A percentile compares a stretch with the other conserved stretches of the same genome.
phyloP scores from a whole-genome alignment of 208 protist species.

The Leptomonas pyrrhocoris region DNA sequence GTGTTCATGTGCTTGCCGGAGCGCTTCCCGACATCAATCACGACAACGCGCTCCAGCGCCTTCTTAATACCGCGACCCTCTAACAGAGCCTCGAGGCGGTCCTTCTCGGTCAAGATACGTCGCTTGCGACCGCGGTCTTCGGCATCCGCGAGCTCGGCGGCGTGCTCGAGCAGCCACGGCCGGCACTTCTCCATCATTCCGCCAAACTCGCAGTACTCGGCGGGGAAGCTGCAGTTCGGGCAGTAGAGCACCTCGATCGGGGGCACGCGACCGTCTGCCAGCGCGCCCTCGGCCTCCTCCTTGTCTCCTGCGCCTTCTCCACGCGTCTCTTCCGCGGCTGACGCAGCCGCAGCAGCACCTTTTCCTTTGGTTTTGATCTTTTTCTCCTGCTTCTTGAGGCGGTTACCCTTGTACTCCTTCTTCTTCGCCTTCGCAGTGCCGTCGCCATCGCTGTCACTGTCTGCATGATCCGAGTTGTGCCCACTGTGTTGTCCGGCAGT shows the following conservation, averaged over 20 bases:
- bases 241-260: slow-evolving; percentile 90
- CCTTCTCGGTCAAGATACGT: slow-evolving; percentile 83
- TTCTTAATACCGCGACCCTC: slow-evolving; percentile 82
- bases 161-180: slow-evolving; percentile 88
- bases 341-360: slow-evolving; percentile 18
- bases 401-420: slow-evolving; percentile 74
- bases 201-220: slow-evolving; percentile 92
- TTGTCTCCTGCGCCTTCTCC: slow-evolving; percentile 9
- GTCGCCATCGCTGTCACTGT: slow-evolving; percentile 12
- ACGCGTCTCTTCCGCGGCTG: not conserved
- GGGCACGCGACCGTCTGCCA: slow-evolving; percentile 38
- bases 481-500: not conserved
- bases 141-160: slow-evolving; percentile 79
- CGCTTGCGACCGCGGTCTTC: slow-evolving; percentile 83
- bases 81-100: slow-evolving; percentile 74
- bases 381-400: slow-evolving; percentile 46
- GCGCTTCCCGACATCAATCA: slow-evolving; percentile 67
- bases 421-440: slow-evolving; percentile 37
- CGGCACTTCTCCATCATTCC: slow-evolving; percentile 92
- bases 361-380: slow-evolving; percentile 34
- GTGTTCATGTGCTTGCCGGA: slow-evolving; percentile 72
- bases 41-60: slow-evolving; percentile 71
- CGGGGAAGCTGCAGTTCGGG: slow-evolving; percentile 90
- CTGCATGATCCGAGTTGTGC: not conserved
- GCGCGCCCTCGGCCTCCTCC: slow-evolving; percentile 32